Evolutionary conservation across 2,329 filamentous ascomycete genomes (phyloP).

Genomic region (Pseudogymnoascus sp.): DNA sequence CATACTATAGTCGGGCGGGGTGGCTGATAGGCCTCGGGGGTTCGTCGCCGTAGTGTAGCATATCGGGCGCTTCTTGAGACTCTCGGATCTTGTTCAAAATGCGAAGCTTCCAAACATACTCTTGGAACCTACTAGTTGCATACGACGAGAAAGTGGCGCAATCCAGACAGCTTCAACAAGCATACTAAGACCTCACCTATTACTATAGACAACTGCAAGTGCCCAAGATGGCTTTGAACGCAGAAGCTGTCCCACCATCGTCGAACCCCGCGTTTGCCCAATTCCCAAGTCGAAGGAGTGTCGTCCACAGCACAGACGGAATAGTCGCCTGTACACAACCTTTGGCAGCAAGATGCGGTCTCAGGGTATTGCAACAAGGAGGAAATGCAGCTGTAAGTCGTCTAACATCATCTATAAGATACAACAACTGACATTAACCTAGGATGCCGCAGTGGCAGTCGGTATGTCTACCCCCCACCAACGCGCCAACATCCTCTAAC

Average conservation of each 20-base stretch:
- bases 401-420: background rate
- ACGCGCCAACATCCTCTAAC: no score
- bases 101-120: background rate
- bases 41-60: background rate
- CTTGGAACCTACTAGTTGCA: background rate
- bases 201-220: background rate
- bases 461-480: no score
- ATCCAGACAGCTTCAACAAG: background rate
- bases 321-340: slow-evolving; percentile 89
- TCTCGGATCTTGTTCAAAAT: background rate
- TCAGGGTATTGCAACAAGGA: slow-evolving; percentile 65
- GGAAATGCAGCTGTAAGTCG: background rate
- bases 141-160: background rate
- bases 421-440: background rate
- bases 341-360: slow-evolving; percentile 77
- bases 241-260: slow-evolving; percentile 25
- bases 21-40: background rate
- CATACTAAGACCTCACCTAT: background rate
- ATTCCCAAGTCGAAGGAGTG: slow-evolving; percentile 76
- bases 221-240: slow-evolving; percentile 25
- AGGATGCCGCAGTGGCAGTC: background rate
- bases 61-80: background rate
- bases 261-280: slow-evolving; percentile 42
- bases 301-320: slow-evolving; percentile 86
- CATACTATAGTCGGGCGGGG: background rate